phyloP scores from a whole-genome alignment of 2,329 filamentous ascomycete genomes.

The Apiospora rasikravindrae region DNA sequence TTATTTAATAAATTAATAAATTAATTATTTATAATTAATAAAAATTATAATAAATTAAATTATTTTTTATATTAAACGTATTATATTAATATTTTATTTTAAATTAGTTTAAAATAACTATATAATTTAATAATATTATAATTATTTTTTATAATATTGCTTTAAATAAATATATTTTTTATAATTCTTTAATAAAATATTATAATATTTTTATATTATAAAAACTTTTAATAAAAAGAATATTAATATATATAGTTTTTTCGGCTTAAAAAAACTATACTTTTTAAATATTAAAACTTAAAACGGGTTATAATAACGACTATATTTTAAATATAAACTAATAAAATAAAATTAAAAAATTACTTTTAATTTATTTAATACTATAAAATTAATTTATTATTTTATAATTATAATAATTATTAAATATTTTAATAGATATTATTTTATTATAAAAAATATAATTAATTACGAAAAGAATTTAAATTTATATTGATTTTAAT shows the following conservation, averaged over 20 bases:
- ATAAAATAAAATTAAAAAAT: not conserved
- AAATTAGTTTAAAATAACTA: too few relatives aligned
- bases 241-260: not conserved
- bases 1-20: too few relatives aligned
- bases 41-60: too few relatives aligned
- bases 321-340: conserved; percentile 14
- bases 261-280: not conserved
- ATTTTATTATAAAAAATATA: too few relatives aligned
- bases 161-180: not conserved
- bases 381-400: conserved; percentile 9
- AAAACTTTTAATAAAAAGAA: not conserved
- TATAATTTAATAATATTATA: too few relatives aligned
- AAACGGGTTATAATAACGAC: conserved; percentile 1
- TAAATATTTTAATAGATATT: too few relatives aligned
- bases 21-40: too few relatives aligned
- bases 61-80: too few relatives aligned
- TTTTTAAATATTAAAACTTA: conserved; percentile 21
- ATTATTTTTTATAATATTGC: not conserved
- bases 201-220: not conserved
- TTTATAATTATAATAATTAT: not conserved
- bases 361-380: not conserved
- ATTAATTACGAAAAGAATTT: too few relatives aligned
- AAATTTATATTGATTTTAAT: too few relatives aligned
- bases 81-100: too few relatives aligned
- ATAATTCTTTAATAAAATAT: not conserved